These are phyloP conservation scores for Teratosphaeria destructans DNA, from an alignment of 2,329 filamentous ascomycete genomes.

Conservation along the genomic window DNA sequence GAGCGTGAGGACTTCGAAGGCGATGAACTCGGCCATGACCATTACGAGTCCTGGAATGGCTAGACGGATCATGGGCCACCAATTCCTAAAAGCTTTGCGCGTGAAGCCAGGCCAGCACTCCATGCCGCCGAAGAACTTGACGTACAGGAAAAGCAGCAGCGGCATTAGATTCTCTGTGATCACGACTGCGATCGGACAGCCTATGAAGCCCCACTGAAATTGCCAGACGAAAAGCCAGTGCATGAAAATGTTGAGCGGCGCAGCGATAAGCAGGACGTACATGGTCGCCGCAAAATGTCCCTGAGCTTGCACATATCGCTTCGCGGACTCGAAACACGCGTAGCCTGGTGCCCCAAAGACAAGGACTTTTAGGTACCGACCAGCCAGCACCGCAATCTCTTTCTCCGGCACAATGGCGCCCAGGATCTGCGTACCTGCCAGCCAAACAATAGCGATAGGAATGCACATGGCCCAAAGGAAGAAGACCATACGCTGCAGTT, in stretches of 20 bases:
- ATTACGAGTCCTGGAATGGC: constrained; percentile 84
- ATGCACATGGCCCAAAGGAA: constrained; percentile 64
- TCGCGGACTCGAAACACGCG: constrained; percentile 65
- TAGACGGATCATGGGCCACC: constrained; percentile 75
- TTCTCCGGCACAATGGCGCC: constrained; percentile 56
- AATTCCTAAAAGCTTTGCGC: constrained; percentile 59
- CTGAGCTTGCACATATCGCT: constrained; percentile 82
- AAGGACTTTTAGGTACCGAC: constrained; percentile 61
- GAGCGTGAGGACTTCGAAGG: constrained; percentile 82
- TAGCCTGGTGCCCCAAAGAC: constrained; percentile 64
- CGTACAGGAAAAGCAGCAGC: constrained; percentile 61
- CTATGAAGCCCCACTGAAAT: constrained; percentile 58
- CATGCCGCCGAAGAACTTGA: constrained; percentile 58
- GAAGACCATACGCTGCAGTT: constrained; percentile 70
- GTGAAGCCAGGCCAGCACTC: constrained; percentile 77
- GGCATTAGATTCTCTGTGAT: constrained; percentile 68
- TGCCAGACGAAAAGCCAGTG: constrained; percentile 74
- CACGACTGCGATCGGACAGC: constrained; percentile 67
- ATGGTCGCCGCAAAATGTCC: constrained; percentile 74
- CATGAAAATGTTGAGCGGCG: constrained; percentile 68
- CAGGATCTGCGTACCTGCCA: constrained; percentile 55
- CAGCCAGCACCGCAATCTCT: constrained; percentile 60
- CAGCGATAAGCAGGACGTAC: constrained; percentile 72
- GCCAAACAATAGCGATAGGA: constrained; percentile 64
- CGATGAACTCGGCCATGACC: constrained; percentile 83